A percentile compares a stretch with the other conserved stretches of the same genome.
Conservation (phyloP, 192 early-diverging fungal species). For the Coemansia sp. region DNA sequence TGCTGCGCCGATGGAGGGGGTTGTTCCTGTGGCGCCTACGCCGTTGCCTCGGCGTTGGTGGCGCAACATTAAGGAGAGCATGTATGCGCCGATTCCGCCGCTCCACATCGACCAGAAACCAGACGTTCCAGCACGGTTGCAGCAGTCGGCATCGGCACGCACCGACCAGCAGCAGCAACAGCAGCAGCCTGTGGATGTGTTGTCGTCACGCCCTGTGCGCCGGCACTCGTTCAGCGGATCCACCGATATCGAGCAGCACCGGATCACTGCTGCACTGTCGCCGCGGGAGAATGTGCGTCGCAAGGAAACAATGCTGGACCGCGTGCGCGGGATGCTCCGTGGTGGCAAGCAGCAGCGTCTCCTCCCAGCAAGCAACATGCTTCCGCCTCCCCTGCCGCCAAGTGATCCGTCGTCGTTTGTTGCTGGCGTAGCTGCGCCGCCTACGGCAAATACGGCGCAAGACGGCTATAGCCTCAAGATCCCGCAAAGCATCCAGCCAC, state of each 20-base stretch:
- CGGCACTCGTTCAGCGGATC: slow-evolving; percentile 53
- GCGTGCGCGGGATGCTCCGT: slow-evolving; percentile 37
- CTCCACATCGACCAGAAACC: slow-evolving; percentile 24
- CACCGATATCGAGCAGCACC: slow-evolving; percentile 43
- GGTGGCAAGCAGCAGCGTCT: slow-evolving; percentile 11
- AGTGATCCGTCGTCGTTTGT: background rate
- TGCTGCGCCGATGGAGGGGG: background rate
- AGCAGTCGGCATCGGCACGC: slow-evolving; percentile 1
- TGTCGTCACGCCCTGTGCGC: slow-evolving; percentile 27
- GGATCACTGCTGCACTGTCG: slow-evolving; percentile 35
- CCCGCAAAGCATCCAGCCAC: background rate
- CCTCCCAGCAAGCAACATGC: background rate
- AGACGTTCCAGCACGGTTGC: background rate
- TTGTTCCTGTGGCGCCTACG: slow-evolving; percentile 15
- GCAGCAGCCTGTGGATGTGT: slow-evolving; percentile 3
- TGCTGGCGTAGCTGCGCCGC: background rate
- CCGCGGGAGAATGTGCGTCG: slow-evolving; percentile 42
- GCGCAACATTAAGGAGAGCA: slow-evolving; percentile 54
- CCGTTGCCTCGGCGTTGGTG: slow-evolving; percentile 52
- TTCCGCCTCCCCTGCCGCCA: background rate
- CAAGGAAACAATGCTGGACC: slow-evolving; percentile 36
- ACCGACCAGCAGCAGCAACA: background rate
- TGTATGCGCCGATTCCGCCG: slow-evolving; percentile 52
- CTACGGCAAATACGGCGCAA: background rate
- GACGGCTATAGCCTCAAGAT: slow-evolving; percentile 3